phyloP scores from a whole-genome alignment of 176 grass and related monocot species.

The Otatea glauca region DNA sequence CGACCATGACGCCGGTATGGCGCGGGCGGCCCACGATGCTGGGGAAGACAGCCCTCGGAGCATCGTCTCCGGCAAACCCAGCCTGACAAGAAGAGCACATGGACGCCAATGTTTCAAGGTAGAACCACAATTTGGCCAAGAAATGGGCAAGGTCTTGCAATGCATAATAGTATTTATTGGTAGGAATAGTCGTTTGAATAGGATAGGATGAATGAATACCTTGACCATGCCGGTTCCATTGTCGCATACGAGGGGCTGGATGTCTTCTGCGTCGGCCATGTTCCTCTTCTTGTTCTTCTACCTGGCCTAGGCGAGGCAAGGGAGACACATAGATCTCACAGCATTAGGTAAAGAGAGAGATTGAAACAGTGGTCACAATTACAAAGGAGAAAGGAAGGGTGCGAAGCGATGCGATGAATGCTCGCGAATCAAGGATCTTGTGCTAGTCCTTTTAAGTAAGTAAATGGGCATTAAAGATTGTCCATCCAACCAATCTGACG shows the following conservation, averaged over 20 bases:
- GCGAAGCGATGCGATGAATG: background rate
- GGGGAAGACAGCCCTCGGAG: slow-evolving; percentile 63
- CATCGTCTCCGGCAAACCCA: slow-evolving; percentile 73
- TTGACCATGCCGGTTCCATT: slow-evolving; percentile 8
- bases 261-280: background rate
- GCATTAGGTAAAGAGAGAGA: background rate
- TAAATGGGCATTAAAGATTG: background rate
- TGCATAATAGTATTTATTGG: background rate
- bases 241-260: background rate
- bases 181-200: background rate
- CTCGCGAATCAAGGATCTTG: background rate
- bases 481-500: background rate
- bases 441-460: background rate
- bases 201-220: background rate
- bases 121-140: background rate
- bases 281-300: background rate
- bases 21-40: slow-evolving; percentile 67
- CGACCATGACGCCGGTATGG: slow-evolving; percentile 73
- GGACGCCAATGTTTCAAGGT: background rate
- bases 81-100: slow-evolving; percentile 37
- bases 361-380: background rate
- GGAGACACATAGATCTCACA: background rate
- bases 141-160: background rate
- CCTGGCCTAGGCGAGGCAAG: background rate
- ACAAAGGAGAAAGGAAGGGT: background rate